Evolutionary conservation across 2,329 filamentous ascomycete genomes (phyloP).

Genomic region (Arthroderma uncinatum): DNA sequence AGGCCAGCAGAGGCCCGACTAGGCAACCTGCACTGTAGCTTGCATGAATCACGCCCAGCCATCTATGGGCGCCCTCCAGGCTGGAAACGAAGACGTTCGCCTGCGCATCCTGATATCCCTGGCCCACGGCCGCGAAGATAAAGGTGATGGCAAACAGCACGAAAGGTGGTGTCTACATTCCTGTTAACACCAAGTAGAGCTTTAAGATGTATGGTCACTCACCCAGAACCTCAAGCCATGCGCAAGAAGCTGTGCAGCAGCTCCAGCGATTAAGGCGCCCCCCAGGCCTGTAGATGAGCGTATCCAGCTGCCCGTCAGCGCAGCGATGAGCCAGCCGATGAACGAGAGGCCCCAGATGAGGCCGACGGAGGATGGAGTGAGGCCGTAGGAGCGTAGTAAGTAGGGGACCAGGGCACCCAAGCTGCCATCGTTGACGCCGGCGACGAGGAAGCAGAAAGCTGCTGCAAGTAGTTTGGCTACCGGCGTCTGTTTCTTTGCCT

Average conservation of each 20-base stretch:
- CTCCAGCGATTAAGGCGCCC: slow-evolving; percentile 46
- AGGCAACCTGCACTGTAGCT: slow-evolving; percentile 49
- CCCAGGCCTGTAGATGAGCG: slow-evolving; percentile 45
- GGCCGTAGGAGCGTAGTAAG: slow-evolving; percentile 46
- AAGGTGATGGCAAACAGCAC: slow-evolving; percentile 48
- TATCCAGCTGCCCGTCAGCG: slow-evolving; percentile 46
- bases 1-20: slow-evolving; percentile 46
- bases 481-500: not conserved
- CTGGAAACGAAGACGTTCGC: slow-evolving; percentile 51
- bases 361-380: slow-evolving; percentile 43
- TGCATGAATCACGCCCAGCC: slow-evolving; percentile 54
- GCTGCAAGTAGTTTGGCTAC: slow-evolving; percentile 41
- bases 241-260: slow-evolving; percentile 42
- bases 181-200: not conserved
- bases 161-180: slow-evolving; percentile 38
- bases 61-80: slow-evolving; percentile 44
- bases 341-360: slow-evolving; percentile 47
- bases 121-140: slow-evolving; percentile 47
- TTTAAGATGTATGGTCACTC: not conserved
- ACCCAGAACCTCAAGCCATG: slow-evolving; percentile 47
- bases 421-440: slow-evolving; percentile 54
- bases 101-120: slow-evolving; percentile 54
- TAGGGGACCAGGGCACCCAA: slow-evolving; percentile 54
- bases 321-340: slow-evolving; percentile 49
- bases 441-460: slow-evolving; percentile 54